These are phyloP conservation scores for Trichaptum fuscoviolaceum DNA, from an alignment of 768 basidiomycete genomes.

Conservation along the genomic window DNA sequence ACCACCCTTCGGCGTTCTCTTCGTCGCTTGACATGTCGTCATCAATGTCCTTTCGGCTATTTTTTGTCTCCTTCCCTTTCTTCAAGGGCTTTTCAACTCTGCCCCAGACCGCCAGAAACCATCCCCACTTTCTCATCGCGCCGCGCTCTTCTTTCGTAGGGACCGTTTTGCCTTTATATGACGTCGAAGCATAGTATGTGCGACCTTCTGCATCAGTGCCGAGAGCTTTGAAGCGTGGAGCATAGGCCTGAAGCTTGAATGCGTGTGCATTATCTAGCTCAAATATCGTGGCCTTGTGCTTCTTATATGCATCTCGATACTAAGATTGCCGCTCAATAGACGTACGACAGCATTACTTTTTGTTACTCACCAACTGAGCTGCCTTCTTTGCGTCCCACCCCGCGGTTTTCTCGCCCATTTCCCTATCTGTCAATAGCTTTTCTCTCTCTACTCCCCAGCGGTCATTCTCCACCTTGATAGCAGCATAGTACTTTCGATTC, in stretches of 20 bases:
- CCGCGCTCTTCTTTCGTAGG: conserved; percentile 45
- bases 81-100: conserved; percentile 32
- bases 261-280: conserved; percentile 54
- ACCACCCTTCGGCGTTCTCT: conserved; percentile 54
- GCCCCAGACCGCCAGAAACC: conserved; percentile 78
- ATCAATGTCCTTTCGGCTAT: conserved; percentile 19
- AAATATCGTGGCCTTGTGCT: conserved; percentile 45
- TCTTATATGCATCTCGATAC: conserved; percentile 18
- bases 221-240: conserved; percentile 53
- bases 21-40: conserved; percentile 27
- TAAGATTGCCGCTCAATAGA: conserved; percentile 10
- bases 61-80: conserved; percentile 20
- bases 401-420: conserved; percentile 21
- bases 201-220: conserved; percentile 68
- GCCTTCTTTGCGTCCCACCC: conserved; percentile 10
- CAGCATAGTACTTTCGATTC: conserved; percentile 46
- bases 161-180: conserved; percentile 21
- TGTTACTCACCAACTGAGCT: neutral
- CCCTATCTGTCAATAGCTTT: conserved; percentile 24
- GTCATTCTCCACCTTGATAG: conserved; percentile 50
- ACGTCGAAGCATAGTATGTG: conserved; percentile 54
- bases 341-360: neutral
- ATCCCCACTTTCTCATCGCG: conserved; percentile 58
- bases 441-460: conserved; percentile 41
- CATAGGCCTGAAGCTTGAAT: conserved; percentile 38